These are phyloP conservation scores for Lipomyces chichibuensis DNA, from an alignment of 805 yeast species.

Conservation along the genomic window DNA sequence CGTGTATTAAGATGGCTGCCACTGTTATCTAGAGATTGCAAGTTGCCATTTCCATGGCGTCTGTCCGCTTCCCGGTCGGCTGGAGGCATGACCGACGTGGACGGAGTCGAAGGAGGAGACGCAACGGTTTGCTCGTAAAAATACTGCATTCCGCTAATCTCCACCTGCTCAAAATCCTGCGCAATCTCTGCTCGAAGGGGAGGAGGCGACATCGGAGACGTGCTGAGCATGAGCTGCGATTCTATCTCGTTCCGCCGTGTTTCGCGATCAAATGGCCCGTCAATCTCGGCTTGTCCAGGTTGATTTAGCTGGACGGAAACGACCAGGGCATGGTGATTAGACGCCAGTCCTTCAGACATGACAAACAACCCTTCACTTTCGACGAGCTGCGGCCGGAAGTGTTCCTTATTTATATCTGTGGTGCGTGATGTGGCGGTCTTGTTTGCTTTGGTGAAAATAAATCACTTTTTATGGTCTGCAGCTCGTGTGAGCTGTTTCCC, in stretches of 20 bases:
- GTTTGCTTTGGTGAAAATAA: background rate
- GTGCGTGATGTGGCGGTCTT: no score
- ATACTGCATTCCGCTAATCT: background rate
- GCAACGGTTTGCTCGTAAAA: constrained; percentile 12
- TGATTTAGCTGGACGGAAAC: constrained; percentile 24
- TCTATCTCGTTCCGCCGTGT: constrained; percentile 23
- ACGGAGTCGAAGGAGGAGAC: constrained; percentile 33
- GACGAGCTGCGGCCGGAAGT: background rate
- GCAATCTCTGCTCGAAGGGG: constrained; percentile 27
- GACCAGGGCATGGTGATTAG: constrained; percentile 11
- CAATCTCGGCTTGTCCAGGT: constrained; percentile 23
- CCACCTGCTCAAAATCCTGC: background rate
- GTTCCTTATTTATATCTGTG: no score
- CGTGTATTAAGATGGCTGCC: background rate
- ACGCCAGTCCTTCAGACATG: background rate
- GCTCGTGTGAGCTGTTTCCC: constrained; percentile 2
- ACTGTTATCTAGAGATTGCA: background rate
- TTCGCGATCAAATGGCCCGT: constrained; percentile 13
- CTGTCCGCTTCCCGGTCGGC: background rate
- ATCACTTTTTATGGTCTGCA: background rate
- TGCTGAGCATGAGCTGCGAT: constrained; percentile 28
- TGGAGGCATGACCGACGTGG: constrained; percentile 6
- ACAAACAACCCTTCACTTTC: background rate
- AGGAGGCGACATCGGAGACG: constrained; percentile 33
- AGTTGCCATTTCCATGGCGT: background rate